Evolutionary conservation across 345 rosid species (phyloP), one percentile per base, ranked within the genome.

Genomic region (Gossypium australe): DNA sequence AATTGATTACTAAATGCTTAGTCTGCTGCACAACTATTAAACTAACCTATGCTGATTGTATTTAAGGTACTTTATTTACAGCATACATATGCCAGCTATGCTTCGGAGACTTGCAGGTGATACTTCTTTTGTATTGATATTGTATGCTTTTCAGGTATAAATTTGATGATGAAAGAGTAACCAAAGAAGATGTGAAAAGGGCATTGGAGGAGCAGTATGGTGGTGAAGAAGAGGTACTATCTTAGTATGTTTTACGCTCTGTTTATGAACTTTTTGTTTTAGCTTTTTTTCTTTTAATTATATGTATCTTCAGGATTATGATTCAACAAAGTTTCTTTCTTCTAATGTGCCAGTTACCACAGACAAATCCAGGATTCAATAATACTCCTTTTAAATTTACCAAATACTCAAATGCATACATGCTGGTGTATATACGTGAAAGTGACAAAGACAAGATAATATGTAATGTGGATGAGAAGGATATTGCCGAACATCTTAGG

Each of bases 151-250:
- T 64, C 85, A 95, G 99, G 99, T 95, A 86, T 85, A 95, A 95
- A 80, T 95, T 95, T 80, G 98, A 95, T 76, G 99, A 95, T 79
- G 99, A 95, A 76, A 85, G 96, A 72, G 99, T 95, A 74, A 95
- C 99, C 47, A 93, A 93, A 80, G 99, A 93, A 86, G 99, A 95
- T 72, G 41, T 84, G 75, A 91, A 89, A 81, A 91, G 93, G 86
- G 99, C 97, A 58, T 72, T 95, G 52, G 99, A 95, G 73, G 98
- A 93, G 86, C 99, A 95, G 86, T 95, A 91, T 75, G 99, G 99
- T 71, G 98, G 99, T 72, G 98, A 93, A 84, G 97, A 91, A 82
- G 99, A 91, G 97, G 99, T 91, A 82, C 72, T 49, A 47, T 49
- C 52, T 7, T 53, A 53, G 58, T 57, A 57, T 57, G 13, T 77